Conservation (phyloP, 2,329 filamentous ascomycete genomes). For the Diaporthe aspalathi region DNA sequence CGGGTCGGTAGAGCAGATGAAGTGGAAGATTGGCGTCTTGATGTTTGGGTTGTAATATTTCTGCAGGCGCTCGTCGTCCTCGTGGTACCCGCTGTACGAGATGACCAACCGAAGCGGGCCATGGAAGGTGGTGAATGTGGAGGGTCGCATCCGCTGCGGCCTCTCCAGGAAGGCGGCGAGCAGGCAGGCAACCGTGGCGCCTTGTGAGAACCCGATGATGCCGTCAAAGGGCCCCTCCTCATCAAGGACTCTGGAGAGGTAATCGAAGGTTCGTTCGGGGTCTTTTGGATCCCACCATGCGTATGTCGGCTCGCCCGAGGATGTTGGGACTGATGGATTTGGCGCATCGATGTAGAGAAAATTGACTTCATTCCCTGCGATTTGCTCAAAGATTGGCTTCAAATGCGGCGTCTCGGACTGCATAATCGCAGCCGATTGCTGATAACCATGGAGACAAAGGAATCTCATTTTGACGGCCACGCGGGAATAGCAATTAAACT, state of each 20-base stretch:
- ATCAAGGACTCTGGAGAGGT: background rate
- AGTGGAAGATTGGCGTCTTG: conserved; percentile 2
- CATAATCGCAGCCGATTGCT: conserved; percentile 10
- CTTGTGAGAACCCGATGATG: conserved; percentile 71
- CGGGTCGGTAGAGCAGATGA: background rate
- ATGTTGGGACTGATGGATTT: background rate
- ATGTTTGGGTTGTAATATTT: conserved; percentile 7
- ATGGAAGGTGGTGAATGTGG: background rate
- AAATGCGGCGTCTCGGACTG: background rate
- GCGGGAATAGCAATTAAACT: background rate
- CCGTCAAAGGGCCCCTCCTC: conserved; percentile 55
- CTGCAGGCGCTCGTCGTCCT: conserved; percentile 2
- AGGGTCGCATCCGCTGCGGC: background rate
- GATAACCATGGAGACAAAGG: conserved; percentile 8
- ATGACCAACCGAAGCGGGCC: conserved; percentile 1
- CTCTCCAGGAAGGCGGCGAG: conserved; percentile 1
- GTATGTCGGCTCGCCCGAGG: conserved; percentile 2
- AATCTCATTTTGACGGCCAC: background rate
- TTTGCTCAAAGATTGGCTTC: conserved; percentile 1
- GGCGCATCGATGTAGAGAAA: background rate
- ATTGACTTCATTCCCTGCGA: background rate
- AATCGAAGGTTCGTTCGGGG: background rate
- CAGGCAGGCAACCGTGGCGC: conserved; percentile 57
- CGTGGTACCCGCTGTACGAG: conserved; percentile 7
- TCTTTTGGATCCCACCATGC: conserved; percentile 11